Evolutionary conservation across 176 grass and related monocot genomes (phyloP).

Genomic region (Areca catechu): DNA sequence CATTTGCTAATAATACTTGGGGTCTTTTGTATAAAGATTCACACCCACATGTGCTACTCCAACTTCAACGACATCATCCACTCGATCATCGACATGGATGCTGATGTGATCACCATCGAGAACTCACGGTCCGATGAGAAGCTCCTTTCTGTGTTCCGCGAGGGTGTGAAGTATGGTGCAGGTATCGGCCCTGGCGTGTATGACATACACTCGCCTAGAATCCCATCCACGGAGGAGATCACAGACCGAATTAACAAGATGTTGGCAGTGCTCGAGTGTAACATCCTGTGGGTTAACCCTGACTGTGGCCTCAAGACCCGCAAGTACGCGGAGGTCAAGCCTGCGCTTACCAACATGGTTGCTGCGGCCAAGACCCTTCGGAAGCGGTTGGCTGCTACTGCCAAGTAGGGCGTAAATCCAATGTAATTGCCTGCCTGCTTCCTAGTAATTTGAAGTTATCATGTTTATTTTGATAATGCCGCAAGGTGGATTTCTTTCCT

Average conservation of each 20-base stretch:
- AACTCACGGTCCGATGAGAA: conserved; percentile 18
- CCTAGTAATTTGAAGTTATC: too few species aligned
- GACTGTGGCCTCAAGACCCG: conserved; percentile 16
- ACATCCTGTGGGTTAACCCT: conserved; percentile 18
- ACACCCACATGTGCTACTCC: conserved; percentile 23
- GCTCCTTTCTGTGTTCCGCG: conserved; percentile 14
- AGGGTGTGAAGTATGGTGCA: conserved; percentile 17
- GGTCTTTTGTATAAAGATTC: conserved; percentile 3
- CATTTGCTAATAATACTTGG: not conserved
- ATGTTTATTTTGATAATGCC: too few species aligned
- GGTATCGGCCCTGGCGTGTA: conserved; percentile 18
- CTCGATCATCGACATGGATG: conserved; percentile 17
- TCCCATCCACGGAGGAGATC: conserved; percentile 10
- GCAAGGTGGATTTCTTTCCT: too few species aligned
- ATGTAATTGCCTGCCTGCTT: too few species aligned
- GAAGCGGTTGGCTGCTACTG: not conserved
- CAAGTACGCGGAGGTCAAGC: conserved; percentile 14
- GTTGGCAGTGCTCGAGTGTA: conserved; percentile 10
- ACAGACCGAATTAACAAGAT: conserved; percentile 15
- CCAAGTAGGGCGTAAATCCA: conserved; percentile 3
- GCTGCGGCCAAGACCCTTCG: conserved; percentile 9
- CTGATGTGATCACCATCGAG: conserved; percentile 18
- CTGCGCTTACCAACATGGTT: conserved; percentile 16
- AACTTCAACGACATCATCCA: conserved; percentile 23
- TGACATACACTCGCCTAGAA: conserved; percentile 17